Conservation (phyloP, 1,284 basidiomycete genomes). For the Farysia itapuensis region DNA sequence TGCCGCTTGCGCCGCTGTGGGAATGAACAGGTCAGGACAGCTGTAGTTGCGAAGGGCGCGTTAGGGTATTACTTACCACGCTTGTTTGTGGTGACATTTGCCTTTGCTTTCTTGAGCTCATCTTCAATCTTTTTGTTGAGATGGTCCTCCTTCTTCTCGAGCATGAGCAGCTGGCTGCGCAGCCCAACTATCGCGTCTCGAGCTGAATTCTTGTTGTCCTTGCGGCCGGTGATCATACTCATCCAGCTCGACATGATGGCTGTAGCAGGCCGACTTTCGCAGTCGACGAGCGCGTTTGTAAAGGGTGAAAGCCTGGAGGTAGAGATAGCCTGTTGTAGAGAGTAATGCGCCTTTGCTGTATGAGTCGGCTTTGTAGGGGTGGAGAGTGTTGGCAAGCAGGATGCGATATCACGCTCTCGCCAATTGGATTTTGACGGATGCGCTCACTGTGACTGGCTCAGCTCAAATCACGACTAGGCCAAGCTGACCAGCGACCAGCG, state of each 20-base stretch:
- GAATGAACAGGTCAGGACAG: too few species aligned
- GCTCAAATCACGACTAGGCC: too few species aligned
- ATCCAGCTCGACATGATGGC: constrained; percentile 58
- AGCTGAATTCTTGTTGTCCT: constrained; percentile 57
- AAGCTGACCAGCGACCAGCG: too few species aligned
- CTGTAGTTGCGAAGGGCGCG: background rate
- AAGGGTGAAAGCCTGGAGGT: background rate
- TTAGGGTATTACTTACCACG: constrained; percentile 67
- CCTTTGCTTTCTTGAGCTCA: constrained; percentile 85
- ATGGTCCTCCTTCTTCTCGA: constrained; percentile 99
- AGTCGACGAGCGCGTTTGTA: background rate
- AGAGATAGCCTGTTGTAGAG: too few species aligned
- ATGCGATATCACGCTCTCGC: too few species aligned
- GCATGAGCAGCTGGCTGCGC: constrained; percentile 69
- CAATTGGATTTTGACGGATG: too few species aligned
- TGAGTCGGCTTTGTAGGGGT: too few species aligned
- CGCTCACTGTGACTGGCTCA: too few species aligned
- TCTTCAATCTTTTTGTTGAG: constrained; percentile 96
- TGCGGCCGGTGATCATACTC: constrained; percentile 55
- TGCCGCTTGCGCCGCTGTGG: constrained; percentile 67
- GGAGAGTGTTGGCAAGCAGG: too few species aligned
- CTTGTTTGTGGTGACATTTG: constrained; percentile 93
- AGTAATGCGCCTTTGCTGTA: too few species aligned
- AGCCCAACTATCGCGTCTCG: constrained; percentile 63
- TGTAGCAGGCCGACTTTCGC: background rate